These are phyloP conservation scores for Phalaenopsis hybrid DNA, from an alignment of 116 monocot species.

Conservation along the genomic window DNA sequence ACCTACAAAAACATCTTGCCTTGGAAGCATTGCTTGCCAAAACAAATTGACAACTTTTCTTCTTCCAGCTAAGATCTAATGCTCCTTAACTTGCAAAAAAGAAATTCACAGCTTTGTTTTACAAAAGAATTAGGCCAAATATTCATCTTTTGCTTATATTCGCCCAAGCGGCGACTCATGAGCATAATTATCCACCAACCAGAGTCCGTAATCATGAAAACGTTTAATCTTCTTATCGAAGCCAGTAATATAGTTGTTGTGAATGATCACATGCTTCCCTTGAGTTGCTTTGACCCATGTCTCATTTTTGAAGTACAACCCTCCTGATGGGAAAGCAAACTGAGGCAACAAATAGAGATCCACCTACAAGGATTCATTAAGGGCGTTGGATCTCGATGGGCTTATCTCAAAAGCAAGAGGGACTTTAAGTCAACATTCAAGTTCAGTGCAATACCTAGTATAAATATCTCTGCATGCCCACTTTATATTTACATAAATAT, in stretches of 20 bases:
- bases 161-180: slow-evolving; percentile 55
- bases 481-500: neutral
- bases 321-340: slow-evolving; percentile 84
- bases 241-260: slow-evolving; percentile 91
- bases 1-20: too few species aligned
- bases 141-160: slow-evolving; percentile 16
- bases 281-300: slow-evolving; percentile 86
- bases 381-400: neutral
- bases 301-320: slow-evolving; percentile 86
- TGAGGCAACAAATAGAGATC: slow-evolving; percentile 49
- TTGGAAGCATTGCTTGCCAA: too few species aligned
- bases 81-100: too few species aligned
- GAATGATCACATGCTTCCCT: slow-evolving; percentile 85
- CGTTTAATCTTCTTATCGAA: slow-evolving; percentile 68
- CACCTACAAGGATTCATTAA: slow-evolving; percentile 33
- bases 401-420: too few species aligned
- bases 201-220: slow-evolving; percentile 56
- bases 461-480: too few species aligned
- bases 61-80: neutral
- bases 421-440: too few species aligned
- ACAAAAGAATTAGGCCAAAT: neutral
- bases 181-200: slow-evolving; percentile 76
- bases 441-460: too few species aligned
- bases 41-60: too few species aligned
- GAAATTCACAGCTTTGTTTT: neutral